Evolutionary conservation across 208 protist genomes (phyloP), one percentile per base, ranked within the genome.

Genomic region (Acanthamoeba castellanii): DNA sequence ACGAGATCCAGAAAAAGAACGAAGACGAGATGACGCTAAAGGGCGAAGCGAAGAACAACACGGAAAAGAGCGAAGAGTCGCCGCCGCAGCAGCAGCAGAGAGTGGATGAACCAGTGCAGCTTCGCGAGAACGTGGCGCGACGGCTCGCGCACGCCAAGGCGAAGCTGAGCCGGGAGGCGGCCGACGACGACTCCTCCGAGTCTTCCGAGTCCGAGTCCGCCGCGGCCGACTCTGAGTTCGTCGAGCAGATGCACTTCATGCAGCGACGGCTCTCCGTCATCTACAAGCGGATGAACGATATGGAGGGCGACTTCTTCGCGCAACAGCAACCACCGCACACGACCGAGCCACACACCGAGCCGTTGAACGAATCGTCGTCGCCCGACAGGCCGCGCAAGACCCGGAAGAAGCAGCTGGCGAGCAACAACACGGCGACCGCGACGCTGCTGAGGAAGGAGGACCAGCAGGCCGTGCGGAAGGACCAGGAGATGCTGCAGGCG

Each of bases 401-500:
- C 66, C 8, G 32, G 25, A 34, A 34, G 66, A 74, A 34, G 66
- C 9, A 9, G n/a, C 7, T n/a, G 32, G 32, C 20, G 27, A 34
- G 37, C n/a, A n/a, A 78, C 27, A 78, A 78, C 27, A 78, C 70
- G 42, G 76, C 76, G 27, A 34, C 47, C 6, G 45, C 6, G 30
- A 18, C 34, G 76, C 76, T 85, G 37, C 47, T 85, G 25, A 1
- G 47, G 13, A 22, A n/a, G 14, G 76, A 59, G 47, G 76, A 85
- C 76, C 76, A 32, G 22, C 34, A n/a, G 76, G 47, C 45, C 37
- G 76, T 85, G 76, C 76, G 76, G 16, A 42, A 85, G 45, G 76
- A 85, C 25, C 76, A 85, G 76, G 76, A 85, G 45, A 85, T 85
- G 76, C 76, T 85, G 34, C 37, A 85, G 47, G 34, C 76, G 5